Evolutionary conservation across 192 early-diverging fungal species (phyloP).

Genomic region (Umbelopsis ramanniana): DNA sequence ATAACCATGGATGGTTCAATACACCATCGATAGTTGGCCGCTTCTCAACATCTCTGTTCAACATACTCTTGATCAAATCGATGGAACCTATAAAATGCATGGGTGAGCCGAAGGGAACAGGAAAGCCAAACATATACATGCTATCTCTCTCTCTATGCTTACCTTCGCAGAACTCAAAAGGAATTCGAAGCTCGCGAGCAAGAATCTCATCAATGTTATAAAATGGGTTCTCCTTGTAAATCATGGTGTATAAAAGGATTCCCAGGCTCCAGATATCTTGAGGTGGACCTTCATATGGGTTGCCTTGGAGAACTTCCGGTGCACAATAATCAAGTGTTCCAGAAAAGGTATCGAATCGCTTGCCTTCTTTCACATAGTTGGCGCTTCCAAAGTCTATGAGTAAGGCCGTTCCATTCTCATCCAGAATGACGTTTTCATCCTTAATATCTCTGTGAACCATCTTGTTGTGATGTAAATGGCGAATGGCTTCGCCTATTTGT

Average conservation of each 20-base stretch:
- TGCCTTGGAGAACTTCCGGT: constrained; percentile 84
- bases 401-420: constrained; percentile 61
- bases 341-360: constrained; percentile 73
- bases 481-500: constrained; percentile 44
- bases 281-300: constrained; percentile 84
- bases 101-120: no score
- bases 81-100: background rate
- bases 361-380: constrained; percentile 64
- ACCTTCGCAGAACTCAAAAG: constrained; percentile 34
- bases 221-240: constrained; percentile 72
- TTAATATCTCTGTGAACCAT: constrained; percentile 85
- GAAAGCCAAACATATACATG: no score
- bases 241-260: constrained; percentile 81
- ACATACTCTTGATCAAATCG: constrained; percentile 72
- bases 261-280: constrained; percentile 92
- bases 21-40: constrained; percentile 83
- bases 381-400: constrained; percentile 87
- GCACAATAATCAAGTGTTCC: constrained; percentile 82
- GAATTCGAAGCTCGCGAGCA: constrained; percentile 55
- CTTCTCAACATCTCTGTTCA: constrained; percentile 68
- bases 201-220: constrained; percentile 62
- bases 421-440: constrained; percentile 82
- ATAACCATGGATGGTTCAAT: constrained; percentile 75
- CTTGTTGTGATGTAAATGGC: constrained; percentile 56
- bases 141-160: background rate